Base-by-base conservation (phyloP, 2,329 filamentous ascomycete genomes). In the Pestalotiopsis sp. region DNA sequence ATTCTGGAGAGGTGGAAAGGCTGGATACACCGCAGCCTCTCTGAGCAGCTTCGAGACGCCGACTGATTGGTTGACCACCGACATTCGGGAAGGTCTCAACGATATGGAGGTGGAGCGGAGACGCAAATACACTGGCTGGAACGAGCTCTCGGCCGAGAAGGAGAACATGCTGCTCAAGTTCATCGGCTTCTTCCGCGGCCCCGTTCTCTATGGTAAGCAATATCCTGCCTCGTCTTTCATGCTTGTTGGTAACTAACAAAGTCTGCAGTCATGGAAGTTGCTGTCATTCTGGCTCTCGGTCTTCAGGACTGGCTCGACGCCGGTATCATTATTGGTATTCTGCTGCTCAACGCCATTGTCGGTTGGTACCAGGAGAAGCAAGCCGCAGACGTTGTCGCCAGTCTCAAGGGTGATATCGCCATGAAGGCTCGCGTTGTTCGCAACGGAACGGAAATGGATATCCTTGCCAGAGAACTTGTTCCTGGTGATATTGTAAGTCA, bases 281-380 rank as follows among this genome's bases (percentile, higher is more conserved):
- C 90, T 82, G 90, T 90, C 75, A 82, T 91, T 68, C 85, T 92
- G 76, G 89, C 90, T 75, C 88, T 88, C 78, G 90, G 89, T 88
- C 87, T 92, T 74, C 86, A 87, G 79, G 89, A 91, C 80, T 92
- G 89, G 89, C 86, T 92, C 71, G 90, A 92, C 83, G 84, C 91
- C 70, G 90, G 89, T 87, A 90, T 92, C 78, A 92, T 92, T 76
- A 89, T 90, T 74, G 90, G 87, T 85, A 92, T 92, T 79, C 81
- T 92, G 66, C 71, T 91, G 76, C 87, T 92, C 70, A 92, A 92
- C 82, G 90, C 90, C 72, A 79, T 88, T 69, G 90, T 92, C 79
- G 90, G 90, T 85, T 92, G 89, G 89, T 92, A 92, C 80, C 90
- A 92, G 79, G 90, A 92, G 80, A 92, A 92, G 83, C 89, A 92